Percentiles rank a stretch among this genome's conserved stretches.
phyloP scores from a whole-genome alignment of 1,139 yeast genomes.

The Nakaseomyces glabratus region DNA sequence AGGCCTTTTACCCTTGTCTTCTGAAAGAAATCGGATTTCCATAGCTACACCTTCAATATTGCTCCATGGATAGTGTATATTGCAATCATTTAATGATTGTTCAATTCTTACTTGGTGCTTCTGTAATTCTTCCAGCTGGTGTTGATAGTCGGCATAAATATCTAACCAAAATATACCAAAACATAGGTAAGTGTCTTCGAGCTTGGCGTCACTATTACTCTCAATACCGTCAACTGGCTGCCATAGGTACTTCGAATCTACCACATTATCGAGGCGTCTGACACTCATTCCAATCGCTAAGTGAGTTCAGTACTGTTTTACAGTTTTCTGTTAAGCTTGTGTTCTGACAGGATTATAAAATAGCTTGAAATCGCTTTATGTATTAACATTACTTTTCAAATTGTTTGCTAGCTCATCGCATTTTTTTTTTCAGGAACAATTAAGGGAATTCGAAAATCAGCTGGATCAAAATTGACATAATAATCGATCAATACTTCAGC shows the following conservation, averaged over 20 bases:
- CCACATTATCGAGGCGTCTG: slow-evolving; percentile 8
- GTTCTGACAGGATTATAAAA: too few relatives aligned
- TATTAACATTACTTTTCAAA: too few relatives aligned
- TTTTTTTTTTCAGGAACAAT: too few relatives aligned
- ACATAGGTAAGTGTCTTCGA: slow-evolving; percentile 16
- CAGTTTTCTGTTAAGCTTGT: too few relatives aligned
- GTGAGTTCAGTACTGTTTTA: not conserved
- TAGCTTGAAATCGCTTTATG: too few relatives aligned
- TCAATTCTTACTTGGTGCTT: slow-evolving; percentile 20
- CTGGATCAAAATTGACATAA: too few relatives aligned
- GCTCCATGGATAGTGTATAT: slow-evolving; percentile 38
- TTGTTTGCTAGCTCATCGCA: too few relatives aligned
- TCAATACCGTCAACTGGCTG: slow-evolving; percentile 18
- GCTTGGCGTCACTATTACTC: slow-evolving; percentile 16
- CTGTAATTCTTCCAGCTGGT: slow-evolving; percentile 12
- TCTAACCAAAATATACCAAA: slow-evolving; percentile 28
- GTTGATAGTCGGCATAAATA: slow-evolving; percentile 9
- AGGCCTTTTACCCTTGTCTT: slow-evolving; percentile 8
- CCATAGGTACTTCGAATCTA: slow-evolving; percentile 21
- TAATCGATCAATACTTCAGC: too few relatives aligned
- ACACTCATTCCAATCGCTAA: slow-evolving; percentile 6
- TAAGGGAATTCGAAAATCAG: too few relatives aligned
- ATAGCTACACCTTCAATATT: slow-evolving; percentile 20
- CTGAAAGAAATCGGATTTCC: slow-evolving; percentile 8
- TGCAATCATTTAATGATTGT: slow-evolving; percentile 35